Conservation (phyloP, 129 eudicot genomes). For the Smallanthus sonchifolius region DNA sequence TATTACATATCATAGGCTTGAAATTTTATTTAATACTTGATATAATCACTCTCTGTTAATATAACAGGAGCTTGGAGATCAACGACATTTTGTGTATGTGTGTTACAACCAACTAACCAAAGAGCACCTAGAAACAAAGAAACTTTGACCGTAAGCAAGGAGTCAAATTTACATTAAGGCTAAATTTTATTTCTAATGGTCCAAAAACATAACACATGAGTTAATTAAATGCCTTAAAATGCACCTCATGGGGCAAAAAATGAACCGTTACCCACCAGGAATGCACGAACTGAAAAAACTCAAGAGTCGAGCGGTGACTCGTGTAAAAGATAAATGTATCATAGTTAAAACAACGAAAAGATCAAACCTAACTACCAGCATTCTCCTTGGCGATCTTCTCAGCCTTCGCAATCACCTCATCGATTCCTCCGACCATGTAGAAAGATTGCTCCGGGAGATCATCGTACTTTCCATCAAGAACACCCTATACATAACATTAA, state of each 20-base stretch:
- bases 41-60: neutral
- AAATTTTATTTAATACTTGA: neutral
- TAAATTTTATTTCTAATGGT: constrained; percentile 22
- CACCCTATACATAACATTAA: constrained; percentile 51
- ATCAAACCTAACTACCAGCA: constrained; percentile 17
- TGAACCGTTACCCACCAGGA: constrained; percentile 19
- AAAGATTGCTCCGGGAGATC: constrained; percentile 85
- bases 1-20: no score
- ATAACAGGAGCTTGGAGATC: neutral
- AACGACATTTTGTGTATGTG: neutral
- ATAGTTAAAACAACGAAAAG: neutral
- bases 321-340: constrained; percentile 1
- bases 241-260: constrained; percentile 22
- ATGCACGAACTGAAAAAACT: constrained; percentile 11
- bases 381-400: constrained; percentile 78
- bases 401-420: constrained; percentile 90
- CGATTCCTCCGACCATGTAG: constrained; percentile 97
- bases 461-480: constrained; percentile 89
- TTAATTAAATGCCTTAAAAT: constrained; percentile 19
- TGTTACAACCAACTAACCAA: neutral
- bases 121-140: neutral
- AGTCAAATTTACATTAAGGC: constrained; percentile 6
- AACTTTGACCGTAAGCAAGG: neutral
- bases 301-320: constrained; percentile 18
- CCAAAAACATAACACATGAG: constrained; percentile 17